Conservation (phyloP, 345 rosid species). For the Brassica napus region DNA sequence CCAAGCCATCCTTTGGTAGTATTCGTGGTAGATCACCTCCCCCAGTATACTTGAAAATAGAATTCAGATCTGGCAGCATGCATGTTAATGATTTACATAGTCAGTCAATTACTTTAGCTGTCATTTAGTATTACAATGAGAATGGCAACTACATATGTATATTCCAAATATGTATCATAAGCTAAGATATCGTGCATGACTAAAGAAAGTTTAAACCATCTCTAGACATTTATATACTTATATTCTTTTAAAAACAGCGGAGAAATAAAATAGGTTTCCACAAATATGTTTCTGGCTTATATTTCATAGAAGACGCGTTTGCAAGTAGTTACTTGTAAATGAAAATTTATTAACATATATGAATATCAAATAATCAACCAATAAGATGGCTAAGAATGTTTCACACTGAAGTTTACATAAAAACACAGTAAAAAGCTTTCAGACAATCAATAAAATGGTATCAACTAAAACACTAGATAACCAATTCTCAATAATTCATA, state of each 20-base stretch:
- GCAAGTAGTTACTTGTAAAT: neutral
- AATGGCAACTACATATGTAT: neutral
- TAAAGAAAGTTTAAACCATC: neutral
- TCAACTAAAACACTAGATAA: neutral
- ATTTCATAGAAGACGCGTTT: slow-evolving; percentile 17
- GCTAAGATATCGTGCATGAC: neutral
- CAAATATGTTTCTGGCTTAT: neutral
- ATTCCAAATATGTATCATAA: neutral
- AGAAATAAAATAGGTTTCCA: neutral
- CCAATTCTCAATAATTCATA: neutral
- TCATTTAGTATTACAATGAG: neutral
- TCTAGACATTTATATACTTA: neutral
- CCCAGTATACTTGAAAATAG: neutral
- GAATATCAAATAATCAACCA: neutral
- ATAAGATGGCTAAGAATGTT: neutral
- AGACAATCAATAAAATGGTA: neutral
- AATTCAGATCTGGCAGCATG: neutral
- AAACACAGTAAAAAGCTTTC: neutral
- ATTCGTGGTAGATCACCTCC: neutral
- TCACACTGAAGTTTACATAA: neutral
- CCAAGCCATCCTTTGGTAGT: neutral
- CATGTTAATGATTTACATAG: neutral
- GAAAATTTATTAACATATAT: neutral
- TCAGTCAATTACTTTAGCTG: neutral
- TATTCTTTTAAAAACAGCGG: neutral